Percentiles rank a stretch among this genome's conserved stretches.
Conservation (phyloP, 2,329 filamentous ascomycete genomes). For the Sporothrix curviconia region DNA sequence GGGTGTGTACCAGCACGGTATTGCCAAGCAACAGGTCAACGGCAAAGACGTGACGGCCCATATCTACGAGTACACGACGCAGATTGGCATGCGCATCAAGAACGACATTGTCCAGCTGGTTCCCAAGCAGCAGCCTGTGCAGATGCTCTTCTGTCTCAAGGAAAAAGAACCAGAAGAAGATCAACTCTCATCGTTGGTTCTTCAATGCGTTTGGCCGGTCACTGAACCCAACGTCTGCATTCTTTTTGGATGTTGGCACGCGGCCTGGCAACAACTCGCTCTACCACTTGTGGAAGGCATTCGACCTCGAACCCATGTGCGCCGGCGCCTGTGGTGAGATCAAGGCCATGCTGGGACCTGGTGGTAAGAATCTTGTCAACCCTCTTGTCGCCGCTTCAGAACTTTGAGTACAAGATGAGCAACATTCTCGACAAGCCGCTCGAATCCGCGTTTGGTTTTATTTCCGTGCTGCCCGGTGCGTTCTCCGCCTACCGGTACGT, state of each 20-base stretch:
- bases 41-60: slow-evolving; percentile 93
- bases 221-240: slow-evolving; percentile 96
- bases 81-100: slow-evolving; percentile 82
- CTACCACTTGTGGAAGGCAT: slow-evolving; percentile 97
- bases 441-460: slow-evolving; percentile 96
- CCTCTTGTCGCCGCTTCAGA: slow-evolving; percentile 93
- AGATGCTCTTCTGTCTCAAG: slow-evolving; percentile 96
- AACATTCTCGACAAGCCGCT: slow-evolving; percentile 97
- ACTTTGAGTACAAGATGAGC: slow-evolving; percentile 99
- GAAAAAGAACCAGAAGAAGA: slow-evolving; percentile 99
- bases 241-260: slow-evolving; percentile 89
- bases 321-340: slow-evolving; percentile 94
- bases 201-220: slow-evolving; percentile 94
- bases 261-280: slow-evolving; percentile 91
- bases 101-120: slow-evolving; percentile 81
- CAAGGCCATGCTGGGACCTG: slow-evolving; percentile 89
- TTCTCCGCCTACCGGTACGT: slow-evolving; percentile 94
- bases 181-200: slow-evolving; percentile 99
- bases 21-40: slow-evolving; percentile 97
- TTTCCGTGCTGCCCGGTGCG: slow-evolving; percentile 91
- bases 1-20: slow-evolving; percentile 96
- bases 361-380: slow-evolving; percentile 77
- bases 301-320: slow-evolving; percentile 95
- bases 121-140: slow-evolving; percentile 80
- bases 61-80: slow-evolving; percentile 91